These are phyloP conservation scores for Pseudotsuga menziesii DNA, from an alignment of 75 land plant species.

Conservation along the genomic window DNA sequence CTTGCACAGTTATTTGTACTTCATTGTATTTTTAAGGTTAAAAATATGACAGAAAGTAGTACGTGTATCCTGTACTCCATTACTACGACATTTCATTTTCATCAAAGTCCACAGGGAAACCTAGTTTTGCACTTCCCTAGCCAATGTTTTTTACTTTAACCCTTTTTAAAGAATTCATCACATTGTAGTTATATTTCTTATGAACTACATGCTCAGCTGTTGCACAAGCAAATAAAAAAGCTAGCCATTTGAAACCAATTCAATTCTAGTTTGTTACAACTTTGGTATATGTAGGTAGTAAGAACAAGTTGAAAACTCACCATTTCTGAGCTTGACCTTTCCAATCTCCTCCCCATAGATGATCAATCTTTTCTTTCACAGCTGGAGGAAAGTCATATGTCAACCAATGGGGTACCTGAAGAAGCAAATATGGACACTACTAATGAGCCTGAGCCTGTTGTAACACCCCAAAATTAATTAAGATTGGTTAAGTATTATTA, in stretches of 20 bases:
- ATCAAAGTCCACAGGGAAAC: background rate
- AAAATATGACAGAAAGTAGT: background rate
- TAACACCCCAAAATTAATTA: no score
- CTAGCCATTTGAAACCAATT: no score
- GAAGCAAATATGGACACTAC: background rate
- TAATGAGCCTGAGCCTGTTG: background rate
- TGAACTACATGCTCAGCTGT: background rate
- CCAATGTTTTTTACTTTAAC: background rate
- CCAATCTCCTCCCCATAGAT: slow-evolving; percentile 79
- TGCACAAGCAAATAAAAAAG: background rate
- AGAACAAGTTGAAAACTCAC: slow-evolving; percentile 23
- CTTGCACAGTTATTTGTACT: background rate
- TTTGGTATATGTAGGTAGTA: background rate
- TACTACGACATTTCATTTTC: background rate
- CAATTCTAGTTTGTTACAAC: no score
- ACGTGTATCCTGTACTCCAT: background rate
- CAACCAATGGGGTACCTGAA: slow-evolving; percentile 73
- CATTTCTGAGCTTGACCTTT: slow-evolving; percentile 91
- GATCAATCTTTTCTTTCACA: slow-evolving; percentile 69
- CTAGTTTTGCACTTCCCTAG: background rate
- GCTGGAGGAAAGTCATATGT: slow-evolving; percentile 83
- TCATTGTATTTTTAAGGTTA: background rate
- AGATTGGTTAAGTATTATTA: no score
- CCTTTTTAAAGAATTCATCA: background rate
- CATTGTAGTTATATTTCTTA: background rate